Base-by-base conservation (phyloP, 148 eudicot species). In the Simmondsia chinensis region DNA sequence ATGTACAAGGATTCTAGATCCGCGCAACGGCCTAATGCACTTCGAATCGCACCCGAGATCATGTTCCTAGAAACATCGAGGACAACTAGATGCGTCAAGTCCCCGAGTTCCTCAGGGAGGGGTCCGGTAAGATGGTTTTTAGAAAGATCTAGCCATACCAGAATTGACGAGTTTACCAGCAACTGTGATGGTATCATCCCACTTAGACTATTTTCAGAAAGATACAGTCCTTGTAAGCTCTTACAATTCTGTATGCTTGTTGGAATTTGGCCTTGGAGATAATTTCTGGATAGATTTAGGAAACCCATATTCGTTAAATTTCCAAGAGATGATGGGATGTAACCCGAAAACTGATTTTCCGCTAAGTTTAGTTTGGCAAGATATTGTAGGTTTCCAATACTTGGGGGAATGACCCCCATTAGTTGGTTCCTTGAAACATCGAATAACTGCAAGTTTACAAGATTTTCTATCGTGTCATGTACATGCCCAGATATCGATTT, bases 181-280 rank as follows among this genome's bases (percentile, higher is more conserved):
- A 73, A 31, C 26, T 68, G 45, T 15, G 41, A 10, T n/a, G 72
- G 76, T 42, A 66, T 55, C 7, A 24, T 6, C 2, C 77, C 69
- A 24, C 33, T 56, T 4, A 73, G 29, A 4, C 30, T 44, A 40
- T 68, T 73, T 2, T 9, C 0, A 22, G 39, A 32, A 33, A 73
- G 63, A 48, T 32, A 24, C 45, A 73, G 20, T 0, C 1, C 16
- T 15, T 39, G 20, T 20, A 73, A 32, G 21, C 40, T 51, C 34
- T 20, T 32, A 32, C 74, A 73, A 43, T 57, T 60, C 25, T 68
- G 74, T 5, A 73, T 23, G 15, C 14, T 43, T 13, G 58, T 10
- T 19, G 79, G 71, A 32, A 73, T 64, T 11, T 20, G 23, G 0
- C 72, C 75, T 2, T 53, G 27, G 3, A 74, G 52, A 9, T 25